Base-by-base conservation (phyloP, 768 basidiomycete species). In the Mycena metata region DNA sequence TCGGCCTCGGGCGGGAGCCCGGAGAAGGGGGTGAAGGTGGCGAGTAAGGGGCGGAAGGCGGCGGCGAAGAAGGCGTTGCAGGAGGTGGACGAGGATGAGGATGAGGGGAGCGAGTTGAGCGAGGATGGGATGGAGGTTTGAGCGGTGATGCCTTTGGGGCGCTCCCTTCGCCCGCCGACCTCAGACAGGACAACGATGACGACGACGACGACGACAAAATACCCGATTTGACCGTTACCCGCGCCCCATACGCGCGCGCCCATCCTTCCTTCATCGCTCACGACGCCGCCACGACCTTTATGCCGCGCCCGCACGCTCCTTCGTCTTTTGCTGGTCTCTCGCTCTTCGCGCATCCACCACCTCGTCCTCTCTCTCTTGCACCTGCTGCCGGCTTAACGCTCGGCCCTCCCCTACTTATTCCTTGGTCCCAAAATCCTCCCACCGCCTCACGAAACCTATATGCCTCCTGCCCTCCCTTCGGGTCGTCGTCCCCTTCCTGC, bases 51-150 rank as follows among this genome's bases (percentile, higher is more conserved):
- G 60, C n/a, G 52, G 26, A 58, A 59, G 69, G 45, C 39, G 39
- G 39, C 39, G 39, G 39, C 39, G 62, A 68, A 67, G 70, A 71
- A 67, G 65, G 50, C 33, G 61, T 15, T 52, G 52, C 52, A 46
- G 54, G 50, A 54, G 56, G 66, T 60, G 59, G 65, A 61, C 6
- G 62, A 64, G 36, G 70, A 68, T 21, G 69, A 59, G 35, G 64
- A 60, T 3, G 70, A 68, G 30, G 68, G 36, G 51, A 71, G 70
- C 54, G 70, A 71, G 46, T 10, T 64, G 57, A 67, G 66, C 45
- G 70, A 71, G 65, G 66, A 66, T 52, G 69, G 70, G 58, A 71
- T 71, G 70, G 70, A 71, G 11, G 70, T 67, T 1, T 71, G 58
- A 67, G 49, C 0, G 49, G 4, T n/a, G 11, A 56, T 39, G 10